phyloP scores from a whole-genome alignment of 2,329 filamentous ascomycete genomes.

The Aspergillus ibericus region DNA sequence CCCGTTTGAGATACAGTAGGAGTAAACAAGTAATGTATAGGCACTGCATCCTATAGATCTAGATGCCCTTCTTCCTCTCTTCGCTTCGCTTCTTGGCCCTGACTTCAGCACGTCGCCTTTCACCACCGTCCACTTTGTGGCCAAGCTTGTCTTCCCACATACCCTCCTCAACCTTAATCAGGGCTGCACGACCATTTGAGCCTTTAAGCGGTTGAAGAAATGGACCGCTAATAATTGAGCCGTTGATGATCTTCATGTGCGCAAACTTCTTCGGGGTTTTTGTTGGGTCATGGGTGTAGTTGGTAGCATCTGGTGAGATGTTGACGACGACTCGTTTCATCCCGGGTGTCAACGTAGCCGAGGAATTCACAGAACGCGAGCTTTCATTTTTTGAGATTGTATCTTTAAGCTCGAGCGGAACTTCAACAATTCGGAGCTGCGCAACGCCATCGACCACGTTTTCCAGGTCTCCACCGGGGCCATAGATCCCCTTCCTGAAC shows the following conservation, averaged over 20 bases:
- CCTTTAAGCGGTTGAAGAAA: slow-evolving; percentile 69
- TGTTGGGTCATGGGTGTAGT: slow-evolving; percentile 50
- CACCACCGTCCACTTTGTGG: slow-evolving; percentile 93
- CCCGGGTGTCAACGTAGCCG: slow-evolving; percentile 55
- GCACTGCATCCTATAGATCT: background rate
- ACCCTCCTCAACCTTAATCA: slow-evolving; percentile 73
- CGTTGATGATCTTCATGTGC: slow-evolving; percentile 68
- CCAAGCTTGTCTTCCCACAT: slow-evolving; percentile 90
- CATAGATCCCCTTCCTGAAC: slow-evolving; percentile 74
- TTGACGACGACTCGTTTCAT: slow-evolving; percentile 63
- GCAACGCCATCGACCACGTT: slow-evolving; percentile 66
- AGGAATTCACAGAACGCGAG: slow-evolving; percentile 40
- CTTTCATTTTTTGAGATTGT: slow-evolving; percentile 25
- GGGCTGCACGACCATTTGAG: slow-evolving; percentile 58
- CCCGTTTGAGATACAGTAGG: background rate
- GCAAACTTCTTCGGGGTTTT: slow-evolving; percentile 55
- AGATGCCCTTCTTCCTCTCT: slow-evolving; percentile 66
- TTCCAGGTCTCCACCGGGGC: slow-evolving; percentile 78
- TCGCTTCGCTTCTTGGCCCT: slow-evolving; percentile 80
- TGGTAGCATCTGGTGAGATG: slow-evolving; percentile 56
- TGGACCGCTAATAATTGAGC: slow-evolving; percentile 71
- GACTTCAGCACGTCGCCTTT: slow-evolving; percentile 82
- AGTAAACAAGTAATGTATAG: background rate
- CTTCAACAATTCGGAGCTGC: slow-evolving; percentile 59
- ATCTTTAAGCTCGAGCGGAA: slow-evolving; percentile 43